A percentile compares a stretch with the other conserved stretches of the same genome.
phyloP scores from a whole-genome alignment of 129 eudicot species.

The Lactuca sativa region DNA sequence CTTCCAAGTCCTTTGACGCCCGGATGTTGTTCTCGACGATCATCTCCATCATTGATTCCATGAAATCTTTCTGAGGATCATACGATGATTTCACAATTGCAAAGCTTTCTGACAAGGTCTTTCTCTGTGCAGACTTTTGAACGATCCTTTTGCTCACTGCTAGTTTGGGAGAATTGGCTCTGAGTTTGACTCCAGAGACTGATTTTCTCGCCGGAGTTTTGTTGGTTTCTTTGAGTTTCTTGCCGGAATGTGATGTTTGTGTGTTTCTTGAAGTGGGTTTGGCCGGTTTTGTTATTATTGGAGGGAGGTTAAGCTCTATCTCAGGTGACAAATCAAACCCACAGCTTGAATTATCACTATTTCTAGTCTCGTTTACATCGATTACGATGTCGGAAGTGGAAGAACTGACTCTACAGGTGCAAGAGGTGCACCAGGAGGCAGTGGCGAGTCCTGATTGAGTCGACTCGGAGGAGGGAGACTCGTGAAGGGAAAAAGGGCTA shows the following conservation, averaged over 20 bases:
- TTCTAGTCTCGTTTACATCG: conserved; percentile 36
- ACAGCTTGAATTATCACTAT: neutral
- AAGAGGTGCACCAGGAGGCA: conserved; percentile 34
- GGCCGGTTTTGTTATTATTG: conserved; percentile 48
- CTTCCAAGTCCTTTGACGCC: conserved; percentile 55
- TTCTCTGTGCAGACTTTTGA: conserved; percentile 17
- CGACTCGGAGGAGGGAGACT: conserved; percentile 44
- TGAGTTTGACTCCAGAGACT: conserved; percentile 43
- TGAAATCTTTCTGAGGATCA: conserved; percentile 63
- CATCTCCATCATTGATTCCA: conserved; percentile 77
- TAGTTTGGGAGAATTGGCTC: conserved; percentile 50
- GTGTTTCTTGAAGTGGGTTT: conserved; percentile 21
- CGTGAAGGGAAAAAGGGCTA: neutral
- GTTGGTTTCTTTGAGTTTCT: conserved; percentile 24
- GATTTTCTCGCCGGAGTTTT: conserved; percentile 42
- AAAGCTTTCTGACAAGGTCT: conserved; percentile 42
- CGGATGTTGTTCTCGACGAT: conserved; percentile 55
- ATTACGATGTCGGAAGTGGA: conserved; percentile 51
- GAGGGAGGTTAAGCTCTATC: conserved; percentile 41
- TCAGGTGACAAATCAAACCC: conserved; percentile 35
- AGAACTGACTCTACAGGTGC: conserved; percentile 42
- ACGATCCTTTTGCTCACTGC: conserved; percentile 38
- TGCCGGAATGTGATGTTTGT: conserved; percentile 17
- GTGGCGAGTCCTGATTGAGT: conserved; percentile 32
- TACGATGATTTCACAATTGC: conserved; percentile 65